Conservation (phyloP, 106 monocot genomes). For the Posidonia australis region DNA sequence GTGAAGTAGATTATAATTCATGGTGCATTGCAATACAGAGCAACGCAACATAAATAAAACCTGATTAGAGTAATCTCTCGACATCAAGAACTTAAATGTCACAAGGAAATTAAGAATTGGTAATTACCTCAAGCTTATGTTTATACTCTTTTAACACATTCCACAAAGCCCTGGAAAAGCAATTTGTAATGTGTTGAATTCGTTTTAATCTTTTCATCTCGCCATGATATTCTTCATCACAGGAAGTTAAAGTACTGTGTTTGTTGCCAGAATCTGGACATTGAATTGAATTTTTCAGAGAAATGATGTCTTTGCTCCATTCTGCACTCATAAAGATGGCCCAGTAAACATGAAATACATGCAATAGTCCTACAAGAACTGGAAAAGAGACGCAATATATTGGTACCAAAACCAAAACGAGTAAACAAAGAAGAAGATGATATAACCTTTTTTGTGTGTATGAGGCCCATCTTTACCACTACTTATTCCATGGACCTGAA, state of each 20-base stretch:
- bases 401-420: not conserved
- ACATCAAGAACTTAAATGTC: too few relatives aligned
- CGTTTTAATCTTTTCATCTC: constrained; percentile 31
- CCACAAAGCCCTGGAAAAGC: constrained; percentile 64
- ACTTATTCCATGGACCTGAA: constrained; percentile 22
- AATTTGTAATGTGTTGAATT: constrained; percentile 39
- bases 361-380: not conserved
- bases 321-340: not conserved
- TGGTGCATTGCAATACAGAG: too few relatives aligned
- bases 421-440: not conserved
- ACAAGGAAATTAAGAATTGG: not conserved
- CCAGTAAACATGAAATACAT: not conserved
- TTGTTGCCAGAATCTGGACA: not conserved
- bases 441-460: constrained; percentile 33
- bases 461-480: constrained; percentile 1
- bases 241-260: not conserved
- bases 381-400: not conserved
- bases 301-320: not conserved
- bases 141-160: constrained; percentile 59
- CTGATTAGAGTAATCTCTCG: too few relatives aligned
- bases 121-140: constrained; percentile 43
- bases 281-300: not conserved
- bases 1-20: not conserved
- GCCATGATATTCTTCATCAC: constrained; percentile 9
- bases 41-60: too few relatives aligned